phyloP scores from a whole-genome alignment of 257 asterid genomes.

The Salvia hispanica region DNA sequence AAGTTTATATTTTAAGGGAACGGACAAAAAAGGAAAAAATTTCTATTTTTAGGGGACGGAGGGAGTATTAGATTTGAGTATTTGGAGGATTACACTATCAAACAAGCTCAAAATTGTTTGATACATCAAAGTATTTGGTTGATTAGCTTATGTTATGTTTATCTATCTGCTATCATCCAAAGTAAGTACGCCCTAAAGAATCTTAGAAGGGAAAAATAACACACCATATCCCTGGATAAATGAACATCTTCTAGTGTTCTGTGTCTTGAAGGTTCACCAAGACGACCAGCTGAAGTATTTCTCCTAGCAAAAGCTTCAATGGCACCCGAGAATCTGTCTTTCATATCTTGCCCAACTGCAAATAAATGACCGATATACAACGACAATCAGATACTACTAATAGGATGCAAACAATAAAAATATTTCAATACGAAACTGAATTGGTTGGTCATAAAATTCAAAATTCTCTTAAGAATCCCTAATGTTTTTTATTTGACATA shows the following conservation, averaged over 20 bases:
- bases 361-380: background rate
- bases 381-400: background rate
- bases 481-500: background rate
- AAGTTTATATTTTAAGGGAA: no score
- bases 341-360: constrained; percentile 52
- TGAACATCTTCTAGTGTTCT: constrained; percentile 47
- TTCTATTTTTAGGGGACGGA: no score
- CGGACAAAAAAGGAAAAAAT: no score
- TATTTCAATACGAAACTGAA: background rate
- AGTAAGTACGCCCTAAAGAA: background rate
- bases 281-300: constrained; percentile 46
- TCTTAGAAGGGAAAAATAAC: background rate
- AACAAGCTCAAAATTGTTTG: background rate
- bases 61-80: no score
- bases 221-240: constrained; percentile 55
- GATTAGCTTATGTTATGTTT: no score
- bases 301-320: constrained; percentile 59
- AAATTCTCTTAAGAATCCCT: background rate
- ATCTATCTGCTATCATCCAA: no score
- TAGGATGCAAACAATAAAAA: constrained; percentile 10
- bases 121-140: background rate
- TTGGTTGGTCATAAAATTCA: constrained; percentile 4
- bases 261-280: constrained; percentile 48
- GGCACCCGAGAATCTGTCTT: constrained; percentile 54
- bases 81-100: no score